Percentiles rank a stretch among this genome's conserved stretches.
These are phyloP conservation scores for Histomonas meleagridis DNA, from an alignment of 208 protist species.

Conservation along the genomic window DNA sequence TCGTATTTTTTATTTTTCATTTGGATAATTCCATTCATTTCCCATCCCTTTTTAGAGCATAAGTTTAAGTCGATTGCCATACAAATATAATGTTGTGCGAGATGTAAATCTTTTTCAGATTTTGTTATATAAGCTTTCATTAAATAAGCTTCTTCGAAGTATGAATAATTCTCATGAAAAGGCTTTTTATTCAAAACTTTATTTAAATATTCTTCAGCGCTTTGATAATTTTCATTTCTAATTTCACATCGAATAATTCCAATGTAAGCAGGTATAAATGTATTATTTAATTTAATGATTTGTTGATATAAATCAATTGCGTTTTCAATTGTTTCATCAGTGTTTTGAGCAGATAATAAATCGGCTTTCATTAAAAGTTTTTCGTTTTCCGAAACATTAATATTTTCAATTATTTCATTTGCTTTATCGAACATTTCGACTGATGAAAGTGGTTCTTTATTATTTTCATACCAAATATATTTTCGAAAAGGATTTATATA, in stretches of 20 bases:
- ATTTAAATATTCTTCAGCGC: not conserved
- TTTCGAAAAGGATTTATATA: not conserved
- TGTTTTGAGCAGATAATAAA: not conserved
- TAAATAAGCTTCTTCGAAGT: conserved; percentile 23
- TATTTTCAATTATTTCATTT: not conserved
- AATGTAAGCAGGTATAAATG: not conserved
- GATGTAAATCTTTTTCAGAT: not conserved
- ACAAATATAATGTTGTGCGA: not conserved
- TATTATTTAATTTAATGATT: not conserved
- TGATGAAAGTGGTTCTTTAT: not conserved
- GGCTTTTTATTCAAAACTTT: not conserved
- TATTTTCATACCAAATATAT: not conserved
- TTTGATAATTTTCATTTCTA: not conserved
- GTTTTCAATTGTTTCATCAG: not conserved
- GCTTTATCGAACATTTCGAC: not conserved
- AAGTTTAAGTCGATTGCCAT: not conserved
- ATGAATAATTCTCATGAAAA: not conserved
- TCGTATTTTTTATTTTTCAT: not conserved
- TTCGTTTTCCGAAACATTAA: not conserved
- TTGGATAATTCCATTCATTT: not conserved
- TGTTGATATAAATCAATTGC: not conserved
- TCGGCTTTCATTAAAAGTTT: not conserved
- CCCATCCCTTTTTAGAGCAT: not conserved
- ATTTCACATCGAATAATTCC: not conserved
- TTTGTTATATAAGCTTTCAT: not conserved